A percentile compares a stretch with the other conserved stretches of the same genome.
Evolutionary conservation across 352 stramenopile genomes (phyloP).

Genomic region (Phytophthora palmivora): DNA sequence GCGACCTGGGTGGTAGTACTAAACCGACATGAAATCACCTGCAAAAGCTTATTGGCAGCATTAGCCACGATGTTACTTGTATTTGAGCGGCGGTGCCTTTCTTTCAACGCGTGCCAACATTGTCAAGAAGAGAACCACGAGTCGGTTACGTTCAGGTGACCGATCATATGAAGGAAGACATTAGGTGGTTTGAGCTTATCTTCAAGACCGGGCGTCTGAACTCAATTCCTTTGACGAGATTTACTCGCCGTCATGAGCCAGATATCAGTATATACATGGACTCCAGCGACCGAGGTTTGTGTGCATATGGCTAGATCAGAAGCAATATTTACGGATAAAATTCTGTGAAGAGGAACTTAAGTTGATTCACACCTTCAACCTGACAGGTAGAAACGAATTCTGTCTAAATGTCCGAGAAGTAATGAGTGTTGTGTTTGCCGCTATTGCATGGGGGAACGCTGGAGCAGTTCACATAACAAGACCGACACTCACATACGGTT

Average conservation of each 20-base stretch:
- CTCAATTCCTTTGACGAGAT: neutral
- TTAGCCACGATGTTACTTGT: no score
- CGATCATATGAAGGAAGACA: no score
- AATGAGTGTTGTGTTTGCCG: slow-evolving; percentile 21
- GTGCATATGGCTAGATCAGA: neutral
- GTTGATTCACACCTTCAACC: neutral
- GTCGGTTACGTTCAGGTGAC: no score
- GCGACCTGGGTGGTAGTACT: neutral
- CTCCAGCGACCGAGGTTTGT: slow-evolving; percentile 12
- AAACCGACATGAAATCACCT: slow-evolving; percentile 10
- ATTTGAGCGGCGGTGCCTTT: no score
- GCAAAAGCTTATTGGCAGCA: neutral
- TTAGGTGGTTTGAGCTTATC: slow-evolving; percentile 4
- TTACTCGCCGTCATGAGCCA: neutral
- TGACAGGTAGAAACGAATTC: neutral
- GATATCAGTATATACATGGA: slow-evolving; percentile 10
- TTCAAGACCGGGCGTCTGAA: slow-evolving; percentile 5
- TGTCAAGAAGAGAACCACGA: no score
- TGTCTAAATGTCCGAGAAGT: slow-evolving; percentile 16
- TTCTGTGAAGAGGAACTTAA: neutral
- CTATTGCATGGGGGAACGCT: slow-evolving; percentile 16
- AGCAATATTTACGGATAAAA: slow-evolving; percentile 9
- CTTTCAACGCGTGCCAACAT: no score
- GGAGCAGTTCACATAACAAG: no score
- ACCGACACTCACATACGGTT: slow-evolving; percentile 4